Percentiles rank a stretch among this genome's conserved stretches.
Conservation (phyloP, 2,329 filamentous ascomycete genomes). For the Hyphodiscus sp. region DNA sequence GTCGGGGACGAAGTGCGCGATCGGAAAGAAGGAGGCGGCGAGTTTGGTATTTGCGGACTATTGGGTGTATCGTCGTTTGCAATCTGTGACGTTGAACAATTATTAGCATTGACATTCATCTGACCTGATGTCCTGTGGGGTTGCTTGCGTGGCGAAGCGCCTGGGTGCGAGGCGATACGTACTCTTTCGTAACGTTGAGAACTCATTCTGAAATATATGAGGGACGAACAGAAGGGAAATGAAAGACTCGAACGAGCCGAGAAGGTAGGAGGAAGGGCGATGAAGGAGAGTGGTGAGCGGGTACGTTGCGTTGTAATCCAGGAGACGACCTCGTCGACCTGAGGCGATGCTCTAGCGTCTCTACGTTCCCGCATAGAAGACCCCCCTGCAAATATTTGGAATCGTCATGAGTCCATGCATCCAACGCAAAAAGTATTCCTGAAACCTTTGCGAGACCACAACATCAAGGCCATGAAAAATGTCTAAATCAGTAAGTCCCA, state of each 20-base stretch:
- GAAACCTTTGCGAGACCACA: not conserved
- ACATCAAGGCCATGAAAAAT: constrained; percentile 12
- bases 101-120: constrained; percentile 16
- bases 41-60: constrained; percentile 34
- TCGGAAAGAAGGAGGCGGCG: constrained; percentile 77
- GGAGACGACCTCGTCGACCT: not conserved
- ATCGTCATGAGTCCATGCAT: not conserved
- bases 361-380: not conserved
- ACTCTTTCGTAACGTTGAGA: constrained; percentile 49
- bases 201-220: constrained; percentile 23
- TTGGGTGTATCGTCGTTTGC: constrained; percentile 46
- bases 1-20: constrained; percentile 68
- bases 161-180: constrained; percentile 26
- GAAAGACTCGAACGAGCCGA: constrained; percentile 14
- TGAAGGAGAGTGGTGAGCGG: constrained; percentile 7
- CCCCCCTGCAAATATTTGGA: not conserved
- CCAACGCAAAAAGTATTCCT: not conserved
- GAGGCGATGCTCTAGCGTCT: not conserved
- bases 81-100: constrained; percentile 36
- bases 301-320: not conserved
- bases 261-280: constrained; percentile 13
- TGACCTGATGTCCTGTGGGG: not conserved
- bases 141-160: constrained; percentile 16
- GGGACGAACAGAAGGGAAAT: constrained; percentile 21
- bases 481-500: constrained; percentile 27